Base-by-base conservation (phyloP, 176 grass and related monocot species). In the Hordeum marinum region DNA sequence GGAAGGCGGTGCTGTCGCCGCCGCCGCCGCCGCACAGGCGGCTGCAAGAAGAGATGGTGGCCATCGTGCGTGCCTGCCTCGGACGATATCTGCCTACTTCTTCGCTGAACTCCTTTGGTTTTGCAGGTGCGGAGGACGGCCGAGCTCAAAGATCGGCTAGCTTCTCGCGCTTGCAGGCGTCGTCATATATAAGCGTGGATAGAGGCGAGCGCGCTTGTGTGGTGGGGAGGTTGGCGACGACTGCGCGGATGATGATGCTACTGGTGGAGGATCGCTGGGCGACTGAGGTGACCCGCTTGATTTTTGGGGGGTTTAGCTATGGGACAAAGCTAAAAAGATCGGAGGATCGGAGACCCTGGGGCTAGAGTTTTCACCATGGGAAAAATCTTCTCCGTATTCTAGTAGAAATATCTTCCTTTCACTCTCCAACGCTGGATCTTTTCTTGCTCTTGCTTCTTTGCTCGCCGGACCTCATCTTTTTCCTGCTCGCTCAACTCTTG, bases 1-100 rank as follows among this genome's bases (percentile, higher is more conserved):
- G 80, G 68, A 87, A 18, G 4, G 82, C 45, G 73, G 84, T n/a
- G 54, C 54, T 57, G 54, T 11, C 12, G 79, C 59, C 60, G 79
- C 42, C 12, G 79, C 59, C 60, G 79, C 43, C 74, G 67, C 67
- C 39, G 84, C 80, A 84, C 84, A 90, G 75, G 18, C 68, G 75
- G 80, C 68, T 87, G 80, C 89, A 90, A 21, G 85, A 90, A 65
- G 89, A 75, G 39, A 90, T 75, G 9, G 89, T 90, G 59, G 80
- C 80, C 80, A 90, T 87, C 25, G 80, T 68, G 41, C 1, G 35
- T 5, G 13, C 8, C 17, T 55, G 52, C 2, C 45, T 69, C 20
- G 24, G 46, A 57, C 0, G 46, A 23, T 55, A 82, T 69, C 15
- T 11, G 4, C 3, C 24, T 24, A 6, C 63, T 68, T 6, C 6